Conservation (phyloP, 2,329 filamentous ascomycete genomes). For the Hypoxylon sp. region DNA sequence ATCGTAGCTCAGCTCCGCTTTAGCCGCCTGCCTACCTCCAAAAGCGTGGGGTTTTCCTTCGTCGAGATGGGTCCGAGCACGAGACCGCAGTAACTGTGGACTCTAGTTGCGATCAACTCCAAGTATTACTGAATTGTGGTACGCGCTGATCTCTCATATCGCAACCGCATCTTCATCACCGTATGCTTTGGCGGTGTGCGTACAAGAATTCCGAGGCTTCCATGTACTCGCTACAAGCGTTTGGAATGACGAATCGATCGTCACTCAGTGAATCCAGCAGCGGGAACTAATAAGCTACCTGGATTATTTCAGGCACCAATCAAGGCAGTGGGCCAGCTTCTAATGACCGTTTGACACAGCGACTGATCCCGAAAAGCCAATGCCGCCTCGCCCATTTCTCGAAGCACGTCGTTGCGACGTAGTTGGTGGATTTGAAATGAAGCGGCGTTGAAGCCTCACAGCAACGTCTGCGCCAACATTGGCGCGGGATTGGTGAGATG, state of each 20-base stretch:
- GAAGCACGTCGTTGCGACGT: conserved; percentile 32
- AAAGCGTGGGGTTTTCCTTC: conserved; percentile 38
- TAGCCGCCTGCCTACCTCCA: conserved; percentile 39
- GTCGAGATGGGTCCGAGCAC: conserved; percentile 31
- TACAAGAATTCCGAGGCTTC: conserved; percentile 20
- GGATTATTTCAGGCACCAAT: conserved; percentile 28
- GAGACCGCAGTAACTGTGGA: conserved; percentile 34
- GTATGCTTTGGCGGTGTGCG: conserved; percentile 37
- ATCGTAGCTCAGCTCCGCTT: conserved; percentile 44
- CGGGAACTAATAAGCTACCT: conserved; percentile 41
- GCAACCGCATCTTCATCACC: conserved; percentile 24
- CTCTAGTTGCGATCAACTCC: conserved; percentile 40
- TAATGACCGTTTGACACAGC: conserved; percentile 16
- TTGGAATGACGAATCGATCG: conserved; percentile 32
- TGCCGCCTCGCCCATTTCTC: conserved; percentile 19
- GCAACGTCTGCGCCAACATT: conserved; percentile 29
- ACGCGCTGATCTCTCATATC: conserved; percentile 41
- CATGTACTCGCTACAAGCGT: conserved; percentile 25
- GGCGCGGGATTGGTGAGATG: conserved; percentile 36
- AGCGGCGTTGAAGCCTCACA: conserved; percentile 39
- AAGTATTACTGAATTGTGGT: conserved; percentile 36
- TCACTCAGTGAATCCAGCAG: conserved; percentile 23
- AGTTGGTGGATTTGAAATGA: conserved; percentile 33
- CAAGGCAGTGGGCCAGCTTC: conserved; percentile 16
- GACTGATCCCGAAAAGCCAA: conserved; percentile 4